phyloP scores from a whole-genome alignment of 139 green algal genomes.

The Diplosphaera chodatii region DNA sequence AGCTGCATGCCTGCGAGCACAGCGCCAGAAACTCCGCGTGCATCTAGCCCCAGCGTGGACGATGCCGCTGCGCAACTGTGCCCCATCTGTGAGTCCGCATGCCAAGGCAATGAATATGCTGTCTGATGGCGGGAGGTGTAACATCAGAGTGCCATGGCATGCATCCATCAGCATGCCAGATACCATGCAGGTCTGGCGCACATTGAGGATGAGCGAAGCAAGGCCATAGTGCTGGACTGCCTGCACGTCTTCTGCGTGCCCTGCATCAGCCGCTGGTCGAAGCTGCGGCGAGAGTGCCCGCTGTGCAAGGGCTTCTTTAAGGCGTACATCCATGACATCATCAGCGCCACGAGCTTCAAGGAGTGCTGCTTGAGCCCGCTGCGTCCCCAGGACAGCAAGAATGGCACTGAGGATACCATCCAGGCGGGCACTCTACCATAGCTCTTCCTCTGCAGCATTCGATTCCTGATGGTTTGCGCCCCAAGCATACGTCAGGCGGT shows the following conservation, averaged over 20 bases:
- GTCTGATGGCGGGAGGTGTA: no score
- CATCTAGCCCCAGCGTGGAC: not conserved
- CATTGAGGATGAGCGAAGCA: not conserved
- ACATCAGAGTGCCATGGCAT: no score
- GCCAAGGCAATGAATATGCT: no score
- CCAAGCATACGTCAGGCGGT: no score
- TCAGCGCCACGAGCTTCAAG: not conserved
- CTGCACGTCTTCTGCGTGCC: conserved; percentile 23
- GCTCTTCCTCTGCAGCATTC: no score
- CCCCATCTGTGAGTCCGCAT: not conserved
- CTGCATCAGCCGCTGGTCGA: conserved; percentile 11
- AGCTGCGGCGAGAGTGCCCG: conserved; percentile 10
- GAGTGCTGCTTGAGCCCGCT: not conserved
- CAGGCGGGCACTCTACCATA: no score
- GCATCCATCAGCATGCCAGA: no score
- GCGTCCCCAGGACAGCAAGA: not conserved
- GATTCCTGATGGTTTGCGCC: no score
- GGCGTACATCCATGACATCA: not conserved
- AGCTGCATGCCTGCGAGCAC: not conserved
- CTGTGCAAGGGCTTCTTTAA: conserved; percentile 14
- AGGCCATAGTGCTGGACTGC: conserved; percentile 12
- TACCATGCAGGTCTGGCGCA: conserved; percentile 6
- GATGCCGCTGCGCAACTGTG: not conserved
- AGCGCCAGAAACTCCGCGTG: no score
- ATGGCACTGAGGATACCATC: not conserved